phyloP scores from a whole-genome alignment of 2,329 filamentous ascomycete species.

The Grosmannia serpens region DNA sequence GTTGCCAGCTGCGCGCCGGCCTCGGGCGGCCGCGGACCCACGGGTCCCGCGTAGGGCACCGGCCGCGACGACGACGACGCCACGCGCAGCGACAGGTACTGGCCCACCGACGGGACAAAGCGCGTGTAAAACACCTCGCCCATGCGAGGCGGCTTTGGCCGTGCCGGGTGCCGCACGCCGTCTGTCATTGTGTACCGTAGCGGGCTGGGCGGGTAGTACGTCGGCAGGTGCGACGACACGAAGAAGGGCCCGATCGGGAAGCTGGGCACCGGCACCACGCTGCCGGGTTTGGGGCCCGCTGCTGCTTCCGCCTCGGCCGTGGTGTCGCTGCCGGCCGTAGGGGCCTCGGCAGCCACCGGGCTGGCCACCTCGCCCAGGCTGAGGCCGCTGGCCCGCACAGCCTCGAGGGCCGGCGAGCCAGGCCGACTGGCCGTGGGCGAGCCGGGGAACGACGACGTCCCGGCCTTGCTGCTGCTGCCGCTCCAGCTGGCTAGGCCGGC shows the following conservation, averaged over 20 bases:
- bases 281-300: background rate
- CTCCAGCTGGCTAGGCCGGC: conserved; percentile 16
- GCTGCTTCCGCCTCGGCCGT: background rate
- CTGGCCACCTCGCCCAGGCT: conserved; percentile 5
- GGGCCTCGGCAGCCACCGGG: conserved; percentile 1
- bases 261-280: conserved; percentile 20
- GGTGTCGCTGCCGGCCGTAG: background rate
- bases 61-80: conserved; percentile 57
- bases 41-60: conserved; percentile 52
- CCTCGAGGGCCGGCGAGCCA: conserved; percentile 31
- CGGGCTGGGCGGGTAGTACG: conserved; percentile 78
- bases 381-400: background rate
- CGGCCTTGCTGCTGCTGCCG: conserved; percentile 14
- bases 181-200: conserved; percentile 71
- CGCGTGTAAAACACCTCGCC: conserved; percentile 86
- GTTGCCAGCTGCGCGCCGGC: conserved; percentile 26
- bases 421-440: conserved; percentile 44
- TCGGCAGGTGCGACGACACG: conserved; percentile 75
- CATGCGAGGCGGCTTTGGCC: conserved; percentile 80
- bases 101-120: conserved; percentile 67
- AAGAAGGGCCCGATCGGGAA: conserved; percentile 58
- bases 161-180: conserved; percentile 70
- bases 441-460: conserved; percentile 27
- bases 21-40: conserved; percentile 27
- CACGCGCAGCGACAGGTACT: conserved; percentile 82